A percentile compares a stretch with the other conserved stretches of the same genome.
Evolutionary conservation across 495 filamentous ascomycete genomes (phyloP).

Genomic region (Neurospora intermedia): DNA sequence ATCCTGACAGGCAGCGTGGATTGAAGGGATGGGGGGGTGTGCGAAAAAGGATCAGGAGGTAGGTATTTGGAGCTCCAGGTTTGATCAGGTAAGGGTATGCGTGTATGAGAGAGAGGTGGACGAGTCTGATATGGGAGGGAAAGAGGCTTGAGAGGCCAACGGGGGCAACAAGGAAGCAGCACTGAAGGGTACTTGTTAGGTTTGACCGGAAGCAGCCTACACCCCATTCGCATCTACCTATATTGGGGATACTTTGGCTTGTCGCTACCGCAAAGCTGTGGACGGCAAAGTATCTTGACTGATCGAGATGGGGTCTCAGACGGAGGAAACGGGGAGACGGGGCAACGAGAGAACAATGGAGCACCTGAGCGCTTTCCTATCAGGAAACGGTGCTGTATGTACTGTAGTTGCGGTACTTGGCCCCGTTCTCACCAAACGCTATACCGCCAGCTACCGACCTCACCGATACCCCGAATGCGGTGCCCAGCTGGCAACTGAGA

Average conservation of each 20-base stretch:
- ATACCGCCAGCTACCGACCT: conserved; percentile 5
- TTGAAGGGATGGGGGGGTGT: conserved; percentile 6
- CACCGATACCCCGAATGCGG: neutral
- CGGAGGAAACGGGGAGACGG: neutral
- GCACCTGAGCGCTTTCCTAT: neutral
- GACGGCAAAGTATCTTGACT: neutral
- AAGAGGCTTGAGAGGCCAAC: neutral
- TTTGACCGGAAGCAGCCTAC: conserved; percentile 14
- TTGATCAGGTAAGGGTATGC: neutral
- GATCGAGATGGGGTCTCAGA: neutral
- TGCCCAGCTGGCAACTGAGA: neutral
- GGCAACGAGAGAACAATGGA: neutral
- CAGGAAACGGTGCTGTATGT: neutral
- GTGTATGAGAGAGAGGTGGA: neutral
- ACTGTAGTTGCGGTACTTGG: conserved; percentile 10
- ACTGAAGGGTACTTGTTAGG: conserved; percentile 1
- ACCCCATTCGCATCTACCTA: neutral
- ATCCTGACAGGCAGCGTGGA: conserved; percentile 11
- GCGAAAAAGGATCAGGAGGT: conserved; percentile 1
- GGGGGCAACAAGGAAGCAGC: neutral
- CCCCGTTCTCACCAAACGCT: neutral
- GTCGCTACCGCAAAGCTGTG: neutral
- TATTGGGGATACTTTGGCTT: neutral
- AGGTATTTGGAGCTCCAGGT: conserved; percentile 2
- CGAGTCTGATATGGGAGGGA: neutral